phyloP scores from a whole-genome alignment of 2,329 filamentous ascomycete species.

The Microsporum canis region DNA sequence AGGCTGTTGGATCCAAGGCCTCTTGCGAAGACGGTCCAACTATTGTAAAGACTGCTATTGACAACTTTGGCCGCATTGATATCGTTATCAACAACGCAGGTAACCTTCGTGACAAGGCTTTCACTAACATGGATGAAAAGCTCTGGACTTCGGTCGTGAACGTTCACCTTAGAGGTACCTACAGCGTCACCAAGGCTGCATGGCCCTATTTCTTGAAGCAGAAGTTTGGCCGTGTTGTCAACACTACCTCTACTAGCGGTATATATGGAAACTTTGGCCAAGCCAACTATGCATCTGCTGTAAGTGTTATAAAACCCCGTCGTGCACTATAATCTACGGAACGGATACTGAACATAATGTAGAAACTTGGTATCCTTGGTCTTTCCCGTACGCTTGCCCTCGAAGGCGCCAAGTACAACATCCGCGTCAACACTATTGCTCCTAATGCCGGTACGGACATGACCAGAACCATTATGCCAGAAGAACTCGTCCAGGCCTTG shows the following conservation, averaged over 20 bases:
- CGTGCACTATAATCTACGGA: constrained; percentile 18
- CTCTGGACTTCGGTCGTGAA: constrained; percentile 87
- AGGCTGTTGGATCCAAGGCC: constrained; percentile 85
- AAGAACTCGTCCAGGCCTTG: constrained; percentile 96
- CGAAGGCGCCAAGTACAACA: constrained; percentile 95
- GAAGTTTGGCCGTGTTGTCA: constrained; percentile 93
- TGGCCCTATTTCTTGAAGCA: constrained; percentile 98
- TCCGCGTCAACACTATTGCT: constrained; percentile 94
- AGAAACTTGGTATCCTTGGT: constrained; percentile 87
- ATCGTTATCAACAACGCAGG: constrained; percentile 97
- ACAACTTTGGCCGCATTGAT: constrained; percentile 85
- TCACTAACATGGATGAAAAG: constrained; percentile 91
- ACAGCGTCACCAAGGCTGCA: constrained; percentile 92
- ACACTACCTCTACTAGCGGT: constrained; percentile 92
- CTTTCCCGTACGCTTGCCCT: constrained; percentile 87
- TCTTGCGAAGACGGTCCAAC: constrained; percentile 85
- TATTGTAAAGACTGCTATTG: constrained; percentile 86
- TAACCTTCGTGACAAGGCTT: constrained; percentile 95
- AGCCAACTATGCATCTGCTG: constrained; percentile 87
- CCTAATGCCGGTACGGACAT: constrained; percentile 94
- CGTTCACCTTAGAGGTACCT: constrained; percentile 87
- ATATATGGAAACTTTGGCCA: constrained; percentile 99
- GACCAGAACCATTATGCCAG: constrained; percentile 86
- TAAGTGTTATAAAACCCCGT: constrained; percentile 36
- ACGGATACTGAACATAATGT: constrained; percentile 7